Base-by-base conservation (phyloP, 1,139 yeast species). In the Yamadazyma buinensis region DNA sequence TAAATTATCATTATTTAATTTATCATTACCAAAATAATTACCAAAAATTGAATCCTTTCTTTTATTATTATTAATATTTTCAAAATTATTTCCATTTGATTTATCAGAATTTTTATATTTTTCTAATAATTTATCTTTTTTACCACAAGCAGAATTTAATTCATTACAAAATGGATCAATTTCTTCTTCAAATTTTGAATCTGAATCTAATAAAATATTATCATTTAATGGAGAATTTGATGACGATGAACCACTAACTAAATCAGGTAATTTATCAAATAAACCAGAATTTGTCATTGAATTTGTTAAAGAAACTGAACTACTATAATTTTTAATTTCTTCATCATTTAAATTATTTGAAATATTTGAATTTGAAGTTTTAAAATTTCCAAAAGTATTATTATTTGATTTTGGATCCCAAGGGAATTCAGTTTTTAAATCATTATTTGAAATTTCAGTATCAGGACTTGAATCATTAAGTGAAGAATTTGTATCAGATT, bases 61-160 rank as follows among this genome's bases (percentile, higher is more conserved):
- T n/a, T 10, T 12, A 13, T 21, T 14, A 13, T 24, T 20, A 14
- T 4, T 12, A 14, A 19, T 21, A 5, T 15, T 13, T 10, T 15
- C 5, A 17, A 3, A 17, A 13, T 17, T 19, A 17, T 17, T 17
- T 5, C 7, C 7, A 17, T 17, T 17, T 17, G 19, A 17, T 5
- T 17, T 17, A 28, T 53, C 52, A 11, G 27, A 50, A 43, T 33
- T 50, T 37, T 58, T 47, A 42, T 47, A 56, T 51, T 75, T 73
- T 7, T 95, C 95, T 7, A 80, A 57, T 3, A 95, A 95, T 41
- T 74, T 62, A 20, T 67, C 67, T 51, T 69, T 79, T n/a, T 81
- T 81, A 13, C 96, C 97, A 58, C 97, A 90, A 1, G 90, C 97
- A 54, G 79, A 74, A 42, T 76, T 75, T 48, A 90, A 67, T 49